Evolutionary conservation across 495 filamentous ascomycete genomes (phyloP), one percentile per base, ranked within the genome.

Genomic region (Talaromyces liani): DNA sequence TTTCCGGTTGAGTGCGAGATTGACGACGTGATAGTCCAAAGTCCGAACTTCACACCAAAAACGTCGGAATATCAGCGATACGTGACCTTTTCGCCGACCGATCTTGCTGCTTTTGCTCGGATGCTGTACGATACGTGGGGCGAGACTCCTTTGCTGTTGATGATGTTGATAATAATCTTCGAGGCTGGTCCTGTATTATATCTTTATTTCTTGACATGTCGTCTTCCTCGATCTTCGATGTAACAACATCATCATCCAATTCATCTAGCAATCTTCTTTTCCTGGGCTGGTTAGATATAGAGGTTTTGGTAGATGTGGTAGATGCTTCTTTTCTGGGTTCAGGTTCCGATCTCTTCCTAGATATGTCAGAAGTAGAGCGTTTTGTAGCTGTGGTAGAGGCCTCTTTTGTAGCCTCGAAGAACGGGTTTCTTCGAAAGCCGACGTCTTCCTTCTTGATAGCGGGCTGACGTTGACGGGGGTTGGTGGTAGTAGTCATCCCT

Each of bases 51-150:
- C 71, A 82, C 27, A 78, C 63, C 55, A 82, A 60, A 70, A 82
- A 82, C 47, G 74, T 82, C 51, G 79, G 79, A 60, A 82, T 77
- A 64, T 80, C 73, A 47, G 74, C 77, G 51, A 77, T 72, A 49
- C 74, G 71, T 47, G 74, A 72, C 62, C 67, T 73, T 65, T 59
- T 57, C 70, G 74, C 60, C 68, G 63, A 55, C 64, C 61, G 58
- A 67, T 65, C 67, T 69, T 69, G 53, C 69, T 68, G 31, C 53
- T 27, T 56, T 61, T 57, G 7, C 47, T 68, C 55, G 60, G 36
- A 24, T 34, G 59, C 10, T 47, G 60, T 27, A 53, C 47, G 60
- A 41, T 63, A 25, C 49, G 29, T 31, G 18, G 45, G n/a, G 39
- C 24, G 59, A 59, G 27, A 34, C 34, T 31, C 27, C 4, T 56